Base-by-base conservation (phyloP, 2,329 filamentous ascomycete species). In the Neopestalotiopsis sp. region DNA sequence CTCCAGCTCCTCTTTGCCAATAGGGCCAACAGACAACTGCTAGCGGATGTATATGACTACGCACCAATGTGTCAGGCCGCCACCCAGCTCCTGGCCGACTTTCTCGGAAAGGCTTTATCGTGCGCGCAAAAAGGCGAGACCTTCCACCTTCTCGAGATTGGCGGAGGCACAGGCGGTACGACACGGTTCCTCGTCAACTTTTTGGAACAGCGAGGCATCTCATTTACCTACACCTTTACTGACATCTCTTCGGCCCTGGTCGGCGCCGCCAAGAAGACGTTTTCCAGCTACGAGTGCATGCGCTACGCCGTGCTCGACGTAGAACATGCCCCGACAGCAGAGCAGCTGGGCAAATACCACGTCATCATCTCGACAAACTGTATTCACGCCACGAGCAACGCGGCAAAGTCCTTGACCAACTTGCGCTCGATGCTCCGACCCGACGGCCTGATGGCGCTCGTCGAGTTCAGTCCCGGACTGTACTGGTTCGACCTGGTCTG, bases 111-210 rank as follows among this genome's bases (percentile, higher is more conserved):
- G 32, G 20, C 38, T n/a, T 4, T 64, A 5, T 20, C 5, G 3
- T 10, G 10, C 6, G 10, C 32, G 2, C 14, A 6, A 20, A 2
- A 10, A 10, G 40, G 12, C 9, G 7, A n/a, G 24, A 42, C 4
- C 2, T 68, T 83, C n/a, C 72, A 76, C 1, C 80, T 85, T 61
- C 75, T 86, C 61, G 82, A 85, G 73, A 70, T 83, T 13, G 82
- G 82, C 0, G 82, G 77, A 2, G 82, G 82, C 20, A 83, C 81
- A 0, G 82, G 83, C 5, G 81, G 79, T 0, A 85, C 83, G 6
- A 82, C 83, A 0, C 71, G 70, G n/a, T 68, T 73, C 2, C 34
- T 84, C 1, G 67, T 81, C 1, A 69, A 76, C 0, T 42, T 65
- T 0, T 73, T 85, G 4, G 68, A 67, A 0, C 17, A 38, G 0